Evolutionary conservation across 73 alveolate genomes (phyloP), one percentile per base, ranked within the genome.

Genomic region (Symbiodinium pilosum): DNA sequence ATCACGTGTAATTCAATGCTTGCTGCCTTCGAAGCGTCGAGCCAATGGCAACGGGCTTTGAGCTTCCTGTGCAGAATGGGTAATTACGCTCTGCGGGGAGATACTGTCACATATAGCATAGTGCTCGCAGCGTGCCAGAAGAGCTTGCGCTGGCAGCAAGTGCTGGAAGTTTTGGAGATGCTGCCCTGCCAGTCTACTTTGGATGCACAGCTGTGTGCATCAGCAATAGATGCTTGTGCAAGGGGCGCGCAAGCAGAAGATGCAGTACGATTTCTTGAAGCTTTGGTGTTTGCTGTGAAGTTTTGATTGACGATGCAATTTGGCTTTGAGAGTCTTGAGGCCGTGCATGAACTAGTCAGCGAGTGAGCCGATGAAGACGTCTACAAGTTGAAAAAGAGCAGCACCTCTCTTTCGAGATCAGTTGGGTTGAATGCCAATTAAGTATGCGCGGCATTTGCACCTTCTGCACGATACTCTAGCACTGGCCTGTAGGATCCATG

Each of bases 141-240:
- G 18, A 44, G 64, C 39, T 20, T 42, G 69, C 64, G 26, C 20
- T 83, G 92, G 92, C 92, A 42, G 47, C 43, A n/a, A 21, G 92
- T 83, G 43, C 26, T 83, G 40, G 81, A 64, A n/a, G 81, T 64
- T 28, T 32, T 64, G 38, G 41, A 83, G 69, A 18, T 83, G 21
- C 64, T 83, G 68, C 86, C 43, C 12, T 64, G 71, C 64, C 64
- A 41, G 2, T 28, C 24, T 12, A 69, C 56, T 41, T 83, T 83
- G 68, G 92, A 83, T 41, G 69, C 47, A 2, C 47, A 41, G 14
- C 24, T 32, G 26, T 83, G 69, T 26, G 47, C 43, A 14, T 42
- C 92, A 20, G 92, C 69, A 20, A 41, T 83, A 14, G 64, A 28
- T 83, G 92, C 92, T 41, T 83, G 92, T 83, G 92, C 92, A 3